A percentile compares a stretch with the other conserved stretches of the same genome.
phyloP scores from a whole-genome alignment of 1,284 basidiomycete species.

The Leccinum pachyderme region DNA sequence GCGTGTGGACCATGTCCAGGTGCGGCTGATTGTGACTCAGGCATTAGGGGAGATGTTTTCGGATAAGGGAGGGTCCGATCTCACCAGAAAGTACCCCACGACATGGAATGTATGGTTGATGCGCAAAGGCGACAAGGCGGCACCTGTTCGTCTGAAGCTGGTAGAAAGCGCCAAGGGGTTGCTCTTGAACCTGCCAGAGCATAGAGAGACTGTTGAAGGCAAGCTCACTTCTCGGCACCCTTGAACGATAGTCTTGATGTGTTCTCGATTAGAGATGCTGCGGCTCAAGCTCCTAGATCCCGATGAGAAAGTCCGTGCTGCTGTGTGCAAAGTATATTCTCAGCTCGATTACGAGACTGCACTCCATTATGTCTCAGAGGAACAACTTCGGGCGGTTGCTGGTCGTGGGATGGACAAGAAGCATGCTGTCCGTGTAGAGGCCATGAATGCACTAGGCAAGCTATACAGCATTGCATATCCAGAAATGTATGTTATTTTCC shows the following conservation, averaged over 20 bases:
- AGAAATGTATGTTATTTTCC: slow-evolving; percentile 71
- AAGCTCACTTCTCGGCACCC: slow-evolving; percentile 11
- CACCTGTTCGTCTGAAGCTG: slow-evolving; percentile 74
- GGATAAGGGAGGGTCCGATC: slow-evolving; percentile 67
- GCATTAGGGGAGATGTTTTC: slow-evolving; percentile 91
- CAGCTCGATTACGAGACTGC: slow-evolving; percentile 90
- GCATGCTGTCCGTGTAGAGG: slow-evolving; percentile 79
- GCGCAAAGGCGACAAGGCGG: slow-evolving; percentile 76
- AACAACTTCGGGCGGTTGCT: slow-evolving; percentile 64
- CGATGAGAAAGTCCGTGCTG: slow-evolving; percentile 89
- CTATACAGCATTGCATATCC: slow-evolving; percentile 83
- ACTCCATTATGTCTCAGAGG: slow-evolving; percentile 74
- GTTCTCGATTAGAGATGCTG: slow-evolving; percentile 52
- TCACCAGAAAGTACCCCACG: slow-evolving; percentile 76
- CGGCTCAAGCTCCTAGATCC: slow-evolving; percentile 76
- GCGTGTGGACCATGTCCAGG: slow-evolving; percentile 68
- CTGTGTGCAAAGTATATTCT: slow-evolving; percentile 80
- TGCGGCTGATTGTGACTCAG: slow-evolving; percentile 79
- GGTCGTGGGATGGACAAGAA: slow-evolving; percentile 86
- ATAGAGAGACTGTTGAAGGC: slow-evolving; percentile 74
- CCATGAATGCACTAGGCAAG: slow-evolving; percentile 75
- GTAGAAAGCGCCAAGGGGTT: slow-evolving; percentile 71
- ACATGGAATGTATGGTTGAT: slow-evolving; percentile 88
- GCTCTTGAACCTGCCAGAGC: slow-evolving; percentile 65
- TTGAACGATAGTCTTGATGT: slow-evolving; percentile 9